Evolutionary conservation across 2,329 filamentous ascomycete species (phyloP).

Genomic region (Penicillium sp.): DNA sequence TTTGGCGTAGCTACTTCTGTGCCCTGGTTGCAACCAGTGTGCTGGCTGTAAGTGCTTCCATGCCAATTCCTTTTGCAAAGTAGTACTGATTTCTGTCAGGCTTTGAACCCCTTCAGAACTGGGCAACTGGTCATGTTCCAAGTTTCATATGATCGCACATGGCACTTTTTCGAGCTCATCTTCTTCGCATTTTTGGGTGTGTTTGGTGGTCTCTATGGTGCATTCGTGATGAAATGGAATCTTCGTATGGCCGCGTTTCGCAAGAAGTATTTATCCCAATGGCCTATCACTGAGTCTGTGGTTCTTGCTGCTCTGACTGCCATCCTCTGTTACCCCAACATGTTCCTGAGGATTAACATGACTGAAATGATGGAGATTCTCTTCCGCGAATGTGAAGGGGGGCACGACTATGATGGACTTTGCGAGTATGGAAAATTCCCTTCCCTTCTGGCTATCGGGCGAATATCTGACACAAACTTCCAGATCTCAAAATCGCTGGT

Average conservation of each 20-base stretch:
- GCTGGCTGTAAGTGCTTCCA: conserved; percentile 57
- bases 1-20: conserved; percentile 98
- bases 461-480: conserved; percentile 13
- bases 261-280: conserved; percentile 83
- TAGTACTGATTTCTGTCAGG: conserved; percentile 40
- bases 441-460: background rate
- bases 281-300: conserved; percentile 83
- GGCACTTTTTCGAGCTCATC: conserved; percentile 95
- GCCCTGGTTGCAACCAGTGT: conserved; percentile 92
- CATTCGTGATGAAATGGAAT: conserved; percentile 98
- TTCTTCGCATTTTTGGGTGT: conserved; percentile 90
- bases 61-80: background rate
- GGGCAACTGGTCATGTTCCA: conserved; percentile 99
- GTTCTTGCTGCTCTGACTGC: conserved; percentile 80
- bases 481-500: conserved; percentile 65
- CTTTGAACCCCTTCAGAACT: conserved; percentile 96
- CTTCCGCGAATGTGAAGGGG: conserved; percentile 88
- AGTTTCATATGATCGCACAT: conserved; percentile 89
- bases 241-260: conserved; percentile 85
- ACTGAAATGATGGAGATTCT: conserved; percentile 99
- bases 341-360: conserved; percentile 95
- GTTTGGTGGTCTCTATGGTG: conserved; percentile 92
- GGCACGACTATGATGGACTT: conserved; percentile 82
- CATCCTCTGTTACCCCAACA: conserved; percentile 93
- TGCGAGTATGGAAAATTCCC: conserved; percentile 61